Base-by-base conservation (phyloP, 805 yeast species). In the Lachancea kluyveri region DNA sequence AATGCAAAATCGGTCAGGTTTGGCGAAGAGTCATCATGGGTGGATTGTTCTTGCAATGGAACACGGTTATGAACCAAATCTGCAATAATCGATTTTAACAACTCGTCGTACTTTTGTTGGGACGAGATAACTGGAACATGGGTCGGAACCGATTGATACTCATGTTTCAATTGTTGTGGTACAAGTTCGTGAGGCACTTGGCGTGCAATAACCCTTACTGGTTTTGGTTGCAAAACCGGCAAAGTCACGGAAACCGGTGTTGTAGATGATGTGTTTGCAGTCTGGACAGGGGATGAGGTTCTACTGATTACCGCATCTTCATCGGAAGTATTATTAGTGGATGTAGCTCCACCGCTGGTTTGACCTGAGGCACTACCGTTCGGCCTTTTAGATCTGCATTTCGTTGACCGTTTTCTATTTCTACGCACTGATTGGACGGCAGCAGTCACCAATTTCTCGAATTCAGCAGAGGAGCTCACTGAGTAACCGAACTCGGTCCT, bases 351-450 rank as follows among this genome's bases (percentile, higher is more conserved):
- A n/a, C n/a, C n/a, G n/a, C n/a, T n/a, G n/a, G n/a, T n/a, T n/a
- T n/a, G n/a, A n/a, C n/a, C n/a, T 16, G 23, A 17, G 35, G 10
- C 15, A 14, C 27, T 21, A 21, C 21, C 10, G 30, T 36, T n/a
- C 3, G 31, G 15, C 15, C 26, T 20, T 17, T 16, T 17, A 6
- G 36, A 23, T 13, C 26, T 28, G 8, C n/a, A 51, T 45, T 67
- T 70, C 39, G 65, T 64, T 6, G 75, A 72, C 42, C 95, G 59
- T 50, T 80, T 84, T 38, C 95, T 68, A 55, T 90, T 90, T 43
- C 98, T 66, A 40, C 97, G 65, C 2, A 84, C 96, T 31, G 94
- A 79, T 58, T 90, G 98, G 17, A 90, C 79, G 1, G 96, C 97
- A 7, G 95, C 94, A 21, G 95, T 66, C 0, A 92, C 96, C 21